These are phyloP conservation scores for Exophiala phaeomuriformis DNA, from an alignment of 2,329 filamentous ascomycete genomes.

Conservation along the genomic window DNA sequence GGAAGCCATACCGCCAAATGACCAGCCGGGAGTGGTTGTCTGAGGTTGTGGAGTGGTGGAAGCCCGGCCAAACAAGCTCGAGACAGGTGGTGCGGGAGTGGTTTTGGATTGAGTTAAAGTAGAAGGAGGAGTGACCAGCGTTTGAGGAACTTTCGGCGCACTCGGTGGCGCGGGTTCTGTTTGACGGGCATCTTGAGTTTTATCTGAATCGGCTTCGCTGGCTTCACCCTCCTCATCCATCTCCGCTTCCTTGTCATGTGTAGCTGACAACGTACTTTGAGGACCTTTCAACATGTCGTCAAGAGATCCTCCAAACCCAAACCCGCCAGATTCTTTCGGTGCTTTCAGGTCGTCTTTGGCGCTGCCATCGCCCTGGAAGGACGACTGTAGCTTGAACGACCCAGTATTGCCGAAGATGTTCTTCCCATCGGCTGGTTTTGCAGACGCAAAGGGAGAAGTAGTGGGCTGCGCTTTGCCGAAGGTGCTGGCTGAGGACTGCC, in stretches of 20 bases:
- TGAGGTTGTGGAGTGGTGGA: conserved; percentile 27
- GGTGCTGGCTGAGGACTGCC: conserved; percentile 21
- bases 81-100: conserved; percentile 30
- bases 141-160: conserved; percentile 8
- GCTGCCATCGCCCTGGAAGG: conserved; percentile 39
- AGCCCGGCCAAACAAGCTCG: conserved; percentile 32
- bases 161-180: conserved; percentile 3
- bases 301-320: conserved; percentile 37
- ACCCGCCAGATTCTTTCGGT: conserved; percentile 29
- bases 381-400: conserved; percentile 39
- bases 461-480: conserved; percentile 14
- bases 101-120: conserved; percentile 25
- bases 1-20: conserved; percentile 19
- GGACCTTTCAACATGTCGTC: conserved; percentile 34
- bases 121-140: conserved; percentile 25
- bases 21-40: conserved; percentile 29
- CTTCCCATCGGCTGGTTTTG: conserved; percentile 19
- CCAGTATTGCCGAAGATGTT: conserved; percentile 19
- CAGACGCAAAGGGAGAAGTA: conserved; percentile 31
- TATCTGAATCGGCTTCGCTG: conserved; percentile 15
- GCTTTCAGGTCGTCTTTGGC: conserved; percentile 37
- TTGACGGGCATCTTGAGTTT: conserved; percentile 8
- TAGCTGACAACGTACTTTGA: conserved; percentile 17
- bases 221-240: conserved; percentile 25
- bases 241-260: conserved; percentile 28